phyloP scores from a whole-genome alignment of 2,329 filamentous ascomycete genomes.

The Exophiala lecanii-corni region DNA sequence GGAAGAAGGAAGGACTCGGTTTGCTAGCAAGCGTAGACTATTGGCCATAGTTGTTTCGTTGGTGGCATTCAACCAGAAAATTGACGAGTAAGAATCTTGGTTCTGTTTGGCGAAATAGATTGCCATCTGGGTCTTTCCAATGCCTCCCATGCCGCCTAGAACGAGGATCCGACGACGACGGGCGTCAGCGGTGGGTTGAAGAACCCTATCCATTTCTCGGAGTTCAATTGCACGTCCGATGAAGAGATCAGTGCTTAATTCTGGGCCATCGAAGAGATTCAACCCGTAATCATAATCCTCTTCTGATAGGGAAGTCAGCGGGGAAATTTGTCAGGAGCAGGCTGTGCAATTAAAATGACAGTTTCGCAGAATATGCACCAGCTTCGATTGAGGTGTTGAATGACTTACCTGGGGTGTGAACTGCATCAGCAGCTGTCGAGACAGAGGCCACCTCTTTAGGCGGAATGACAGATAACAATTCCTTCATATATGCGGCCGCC shows the following conservation, averaged over 20 bases:
- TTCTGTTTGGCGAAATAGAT: slow-evolving; percentile 36
- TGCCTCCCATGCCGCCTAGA: slow-evolving; percentile 41
- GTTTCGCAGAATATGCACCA: background rate
- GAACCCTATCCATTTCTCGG: slow-evolving; percentile 13
- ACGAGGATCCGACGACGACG: slow-evolving; percentile 18
- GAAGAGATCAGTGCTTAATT: slow-evolving; percentile 10
- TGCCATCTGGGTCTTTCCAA: slow-evolving; percentile 45
- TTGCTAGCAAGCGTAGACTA: slow-evolving; percentile 25
- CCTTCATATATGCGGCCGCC: slow-evolving; percentile 11
- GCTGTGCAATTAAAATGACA: background rate
- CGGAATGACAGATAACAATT: slow-evolving; percentile 8
- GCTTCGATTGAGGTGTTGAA: background rate
- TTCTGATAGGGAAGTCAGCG: background rate
- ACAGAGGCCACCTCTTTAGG: background rate
- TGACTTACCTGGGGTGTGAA: slow-evolving; percentile 1
- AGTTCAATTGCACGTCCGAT: slow-evolving; percentile 13
- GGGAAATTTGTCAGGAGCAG: background rate
- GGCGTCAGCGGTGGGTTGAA: slow-evolving; percentile 3
- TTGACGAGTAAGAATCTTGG: slow-evolving; percentile 34
- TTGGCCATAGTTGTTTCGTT: slow-evolving; percentile 35
- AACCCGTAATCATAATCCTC: slow-evolving; percentile 8
- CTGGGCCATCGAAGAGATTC: slow-evolving; percentile 8
- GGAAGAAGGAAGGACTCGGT: slow-evolving; percentile 1
- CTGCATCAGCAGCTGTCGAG: background rate
- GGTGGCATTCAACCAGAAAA: slow-evolving; percentile 43